Evolutionary conservation across 2,329 filamentous ascomycete species (phyloP).

Genomic region (Colletotrichum chrysophilum): DNA sequence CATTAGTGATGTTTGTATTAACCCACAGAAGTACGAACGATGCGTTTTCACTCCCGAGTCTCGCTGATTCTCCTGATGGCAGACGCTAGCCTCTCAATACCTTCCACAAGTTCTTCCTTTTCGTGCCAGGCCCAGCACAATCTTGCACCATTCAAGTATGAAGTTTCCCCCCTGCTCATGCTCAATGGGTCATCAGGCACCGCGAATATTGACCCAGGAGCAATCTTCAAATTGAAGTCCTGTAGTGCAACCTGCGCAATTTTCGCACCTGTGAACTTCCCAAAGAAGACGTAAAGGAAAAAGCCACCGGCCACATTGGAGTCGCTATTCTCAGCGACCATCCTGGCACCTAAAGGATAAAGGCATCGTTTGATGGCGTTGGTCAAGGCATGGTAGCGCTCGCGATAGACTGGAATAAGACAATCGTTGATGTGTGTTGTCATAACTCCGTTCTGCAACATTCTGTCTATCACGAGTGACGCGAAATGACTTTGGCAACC

Average conservation of each 20-base stretch:
- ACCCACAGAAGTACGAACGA: neutral
- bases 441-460: constrained; percentile 50
- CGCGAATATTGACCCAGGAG: constrained; percentile 61
- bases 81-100: constrained; percentile 63
- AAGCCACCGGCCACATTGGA: constrained; percentile 57
- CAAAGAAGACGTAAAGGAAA: constrained; percentile 68
- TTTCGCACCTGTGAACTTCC: constrained; percentile 42
- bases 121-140: constrained; percentile 78
- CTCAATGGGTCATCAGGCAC: constrained; percentile 37
- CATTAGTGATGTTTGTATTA: neutral
- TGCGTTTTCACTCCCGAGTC: neutral
- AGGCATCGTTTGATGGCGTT: neutral
- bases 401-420: constrained; percentile 37
- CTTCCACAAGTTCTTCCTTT: constrained; percentile 69
- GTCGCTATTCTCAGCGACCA: constrained; percentile 23
- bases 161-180: constrained; percentile 26
- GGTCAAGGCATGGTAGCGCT: neutral
- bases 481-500: neutral
- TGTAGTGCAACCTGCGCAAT: constrained; percentile 50
- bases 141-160: constrained; percentile 46
- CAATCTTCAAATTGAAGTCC: constrained; percentile 61
- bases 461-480: constrained; percentile 24
- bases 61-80: neutral
- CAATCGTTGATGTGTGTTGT: constrained; percentile 46
- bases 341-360: constrained; percentile 38